Evolutionary conservation across 2,329 filamentous ascomycete genomes (phyloP).

Genomic region (Ilyonectria destructans): DNA sequence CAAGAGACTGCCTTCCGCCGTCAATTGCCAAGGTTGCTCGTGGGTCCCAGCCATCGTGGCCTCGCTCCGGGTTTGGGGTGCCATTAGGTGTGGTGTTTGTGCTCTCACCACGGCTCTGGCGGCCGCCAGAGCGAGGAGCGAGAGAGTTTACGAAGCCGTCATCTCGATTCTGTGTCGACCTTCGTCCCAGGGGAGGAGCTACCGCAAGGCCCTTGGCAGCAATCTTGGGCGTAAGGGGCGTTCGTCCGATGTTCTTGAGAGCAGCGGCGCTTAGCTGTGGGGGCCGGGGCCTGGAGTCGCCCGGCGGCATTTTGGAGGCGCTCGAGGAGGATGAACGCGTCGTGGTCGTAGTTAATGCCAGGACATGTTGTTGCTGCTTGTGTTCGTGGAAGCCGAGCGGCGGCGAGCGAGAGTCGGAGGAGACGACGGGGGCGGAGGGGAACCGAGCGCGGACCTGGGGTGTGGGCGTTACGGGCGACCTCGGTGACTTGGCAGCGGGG

Average conservation of each 20-base stretch:
- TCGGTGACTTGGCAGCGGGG: slow-evolving; percentile 39
- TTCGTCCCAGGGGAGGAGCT: slow-evolving; percentile 61
- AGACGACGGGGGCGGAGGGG: slow-evolving; percentile 42
- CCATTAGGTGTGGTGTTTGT: slow-evolving; percentile 76
- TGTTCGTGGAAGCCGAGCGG: slow-evolving; percentile 43
- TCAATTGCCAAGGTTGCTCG: slow-evolving; percentile 54
- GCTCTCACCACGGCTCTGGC: slow-evolving; percentile 82
- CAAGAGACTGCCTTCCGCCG: slow-evolving; percentile 44
- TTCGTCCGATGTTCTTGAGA: slow-evolving; percentile 66
- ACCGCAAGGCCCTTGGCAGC: slow-evolving; percentile 60
- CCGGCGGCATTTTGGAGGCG: slow-evolving; percentile 61
- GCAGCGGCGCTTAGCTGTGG: slow-evolving; percentile 78
- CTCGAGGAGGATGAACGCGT: slow-evolving; percentile 48
- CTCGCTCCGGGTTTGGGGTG: slow-evolving; percentile 68
- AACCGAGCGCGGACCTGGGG: slow-evolving; percentile 42
- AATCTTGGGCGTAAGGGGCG: slow-evolving; percentile 71
- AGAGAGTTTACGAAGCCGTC: slow-evolving; percentile 74
- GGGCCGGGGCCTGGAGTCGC: slow-evolving; percentile 74
- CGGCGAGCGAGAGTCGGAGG: slow-evolving; percentile 40
- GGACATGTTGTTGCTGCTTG: slow-evolving; percentile 50
- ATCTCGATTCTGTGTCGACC: slow-evolving; percentile 51
- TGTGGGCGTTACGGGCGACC: slow-evolving; percentile 26
- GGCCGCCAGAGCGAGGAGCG: slow-evolving; percentile 84
- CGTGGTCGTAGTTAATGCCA: slow-evolving; percentile 51
- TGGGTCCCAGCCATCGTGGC: slow-evolving; percentile 61